Evolutionary conservation across 1,284 basidiomycete genomes (phyloP), one percentile per base, ranked within the genome.

Genomic region (Cystobasidium pallidum): DNA sequence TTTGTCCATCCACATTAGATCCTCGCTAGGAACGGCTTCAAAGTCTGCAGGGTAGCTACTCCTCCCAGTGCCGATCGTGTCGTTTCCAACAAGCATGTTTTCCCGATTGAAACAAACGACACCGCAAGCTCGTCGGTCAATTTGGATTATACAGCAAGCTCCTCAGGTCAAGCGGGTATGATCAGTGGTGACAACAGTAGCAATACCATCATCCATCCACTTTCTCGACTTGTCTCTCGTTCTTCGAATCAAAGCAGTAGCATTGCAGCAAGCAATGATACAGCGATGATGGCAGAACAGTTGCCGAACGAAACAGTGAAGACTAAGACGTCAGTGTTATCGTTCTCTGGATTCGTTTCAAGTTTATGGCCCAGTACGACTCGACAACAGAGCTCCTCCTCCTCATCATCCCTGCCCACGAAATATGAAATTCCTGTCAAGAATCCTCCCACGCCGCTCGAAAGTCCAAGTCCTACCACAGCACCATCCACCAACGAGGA

Each of bases 11-110:
- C n/a, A n/a, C n/a, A n/a, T n/a, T 47, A 71, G 68, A 62, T 71
- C 19, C 61, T 71, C 30, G 68, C 68, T 30, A 45, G 61, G 19
- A 63, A 64, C 28, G 68, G 68, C 7, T 71, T 71, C 41, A 19
- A 61, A 39, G 67, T 64, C 45, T 64, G 67, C 24, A 57, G 52
- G 64, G 51, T 64, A 13, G 62, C 62, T 26, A 64, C 62, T 64
- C 62, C 62, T 11, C 62, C 62, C 8, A 63, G 52, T 57, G 32
- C 68, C 21, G 51, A n/a, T 17, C 61, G 30, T 8, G 17, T 28
- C 41, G 15, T n/a, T 28, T 71, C 59, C 8, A 21, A 10, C 47
- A 34, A 70, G 11, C 51, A 41, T 39, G 13, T 51, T 32, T 3
- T 43, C 45, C 11, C 2, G 3, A 10, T 19, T 45, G 11, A 49